Evolutionary conservation across 129 eudicot species (phyloP), one percentile per base, ranked within the genome.

Genomic region (Scalesia atractyloides): DNA sequence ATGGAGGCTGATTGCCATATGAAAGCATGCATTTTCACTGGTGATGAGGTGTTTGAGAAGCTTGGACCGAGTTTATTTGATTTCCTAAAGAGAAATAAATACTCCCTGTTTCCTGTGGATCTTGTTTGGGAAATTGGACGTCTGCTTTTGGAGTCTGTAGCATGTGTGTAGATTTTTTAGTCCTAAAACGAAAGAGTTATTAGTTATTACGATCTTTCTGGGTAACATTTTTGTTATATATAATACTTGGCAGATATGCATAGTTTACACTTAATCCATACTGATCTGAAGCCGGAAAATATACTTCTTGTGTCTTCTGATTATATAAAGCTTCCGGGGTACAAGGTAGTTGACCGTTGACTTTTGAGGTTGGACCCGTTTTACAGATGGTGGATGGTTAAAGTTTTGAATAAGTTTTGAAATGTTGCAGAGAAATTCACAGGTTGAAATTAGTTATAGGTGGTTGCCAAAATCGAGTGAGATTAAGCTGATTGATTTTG

Each of bases 41-140:
- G 81, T 87, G 83, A 83, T 79, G 92, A 93, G 98, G 97, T 93
- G 74, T 93, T 90, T 93, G 98, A 93, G 98, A 93, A 88, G 98
- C 98, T 93, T 87, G 98, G 98, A 84, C 98, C 98, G 81, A 93
- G 98, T 84, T 87, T 93, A 86, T 93, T 80, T 87, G 97, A 90
- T 87, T 82, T 89, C 73, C 88, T 93, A 80, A 84, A 80, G 92
- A 87, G 86, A 87, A 93, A 90, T 83, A 88, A 78, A 80, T 93
- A 93, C 85, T 80, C 82, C 82, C 86, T 97, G 71, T 86, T 87
- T 77, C 97, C 95, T 81, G 84, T 89, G 84, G 98, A 90, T 83
- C 96, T 93, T 93, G 98, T 90, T 79, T 96, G 98, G 24, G 97
- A 93, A 83, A 82, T 93, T 82, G 98, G 96, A 79, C 90, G 97